Evolutionary conservation across 331 rosid genomes (phyloP), one percentile per base, ranked within the genome.

Genomic region (Quercus lobata): DNA sequence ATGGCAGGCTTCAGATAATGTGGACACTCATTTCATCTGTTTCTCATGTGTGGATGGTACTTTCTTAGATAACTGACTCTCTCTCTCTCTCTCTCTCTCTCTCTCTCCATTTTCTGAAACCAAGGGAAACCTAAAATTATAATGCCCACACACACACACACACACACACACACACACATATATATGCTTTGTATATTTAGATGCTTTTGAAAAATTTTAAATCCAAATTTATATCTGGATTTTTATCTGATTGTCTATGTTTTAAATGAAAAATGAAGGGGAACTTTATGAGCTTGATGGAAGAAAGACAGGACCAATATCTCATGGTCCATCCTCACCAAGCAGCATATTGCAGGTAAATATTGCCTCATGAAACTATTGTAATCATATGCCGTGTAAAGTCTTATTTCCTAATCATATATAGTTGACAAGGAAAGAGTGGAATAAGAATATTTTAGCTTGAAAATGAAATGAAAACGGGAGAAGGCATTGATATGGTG

Each of bases 281-380:
- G 84, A 83, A 57, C 96, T 94, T 62, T 94, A 89, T 77, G 98
- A 94, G 90, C 96, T 94, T 57, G 98, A 94, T 66, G 98, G 98
- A 69, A 89, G 97, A 79, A 90, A 90, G 84, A 78, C 85, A 0
- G 91, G 85, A 41, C 93, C 98, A 32, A 88, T 94, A 74, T 89
- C 90, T 70, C 98, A 94, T 3, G 98, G 98, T 44, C 77, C 87
- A 62, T 84, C 93, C 82, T 89, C 98, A 66, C 97, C 92, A 56
- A 76, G 52, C 78, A 75, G 83, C 75, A 62, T 92, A 74, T 89
- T 94, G 79, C 83, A 78, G 96, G 98, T 94, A 87, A 71, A 52
- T 68, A 44, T 75, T 55, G 14, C 21, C 14, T 78, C 41, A 57
- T 29, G 34, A 71, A 72, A 60, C 55, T 52, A 37, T 78, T 53